phyloP scores from a whole-genome alignment of 352 stramenopile genomes.

The Globisporangium paroecandrum region DNA sequence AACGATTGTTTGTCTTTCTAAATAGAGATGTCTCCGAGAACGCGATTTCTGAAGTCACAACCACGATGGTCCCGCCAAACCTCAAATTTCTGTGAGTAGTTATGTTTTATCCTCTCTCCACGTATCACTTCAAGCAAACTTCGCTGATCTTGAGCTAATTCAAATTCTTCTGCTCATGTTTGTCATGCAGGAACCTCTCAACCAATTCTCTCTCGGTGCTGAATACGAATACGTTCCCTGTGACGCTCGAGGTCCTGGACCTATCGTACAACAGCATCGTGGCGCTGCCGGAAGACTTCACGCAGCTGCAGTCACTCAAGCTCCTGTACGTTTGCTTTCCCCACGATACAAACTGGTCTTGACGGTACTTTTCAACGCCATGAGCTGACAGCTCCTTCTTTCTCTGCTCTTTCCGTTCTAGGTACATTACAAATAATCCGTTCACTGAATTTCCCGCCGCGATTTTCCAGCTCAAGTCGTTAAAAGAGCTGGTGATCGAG shows the following conservation, averaged over 20 bases:
- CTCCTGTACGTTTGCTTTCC: conserved; percentile 10
- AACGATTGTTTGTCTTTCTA: neutral
- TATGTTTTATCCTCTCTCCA: neutral
- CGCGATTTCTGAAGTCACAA: conserved; percentile 9
- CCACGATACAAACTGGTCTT: neutral
- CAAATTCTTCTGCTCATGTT: neutral
- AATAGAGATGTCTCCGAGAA: conserved; percentile 20
- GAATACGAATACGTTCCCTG: neutral
- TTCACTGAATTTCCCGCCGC: conserved; percentile 16
- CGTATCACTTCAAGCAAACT: no score
- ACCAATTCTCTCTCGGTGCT: conserved; percentile 16
- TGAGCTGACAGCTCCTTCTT: neutral
- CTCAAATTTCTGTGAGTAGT: conserved; percentile 14
- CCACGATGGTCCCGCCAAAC: conserved; percentile 18
- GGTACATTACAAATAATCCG: conserved; percentile 17
- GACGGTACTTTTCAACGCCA: neutral
- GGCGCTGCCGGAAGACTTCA: conserved; percentile 13
- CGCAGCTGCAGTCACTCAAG: conserved; percentile 16
- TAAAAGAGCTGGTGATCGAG: conserved; percentile 24
- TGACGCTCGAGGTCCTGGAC: conserved; percentile 16
- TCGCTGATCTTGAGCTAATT: neutral
- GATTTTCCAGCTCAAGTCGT: conserved; percentile 19
- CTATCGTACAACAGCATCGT: conserved; percentile 15
- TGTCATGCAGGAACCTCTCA: conserved; percentile 17
- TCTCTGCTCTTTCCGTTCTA: neutral